Evolutionary conservation across 177 flowering plant genomes (phyloP), one percentile per base, ranked within the genome.

Genomic region (Vitis hybrid): DNA sequence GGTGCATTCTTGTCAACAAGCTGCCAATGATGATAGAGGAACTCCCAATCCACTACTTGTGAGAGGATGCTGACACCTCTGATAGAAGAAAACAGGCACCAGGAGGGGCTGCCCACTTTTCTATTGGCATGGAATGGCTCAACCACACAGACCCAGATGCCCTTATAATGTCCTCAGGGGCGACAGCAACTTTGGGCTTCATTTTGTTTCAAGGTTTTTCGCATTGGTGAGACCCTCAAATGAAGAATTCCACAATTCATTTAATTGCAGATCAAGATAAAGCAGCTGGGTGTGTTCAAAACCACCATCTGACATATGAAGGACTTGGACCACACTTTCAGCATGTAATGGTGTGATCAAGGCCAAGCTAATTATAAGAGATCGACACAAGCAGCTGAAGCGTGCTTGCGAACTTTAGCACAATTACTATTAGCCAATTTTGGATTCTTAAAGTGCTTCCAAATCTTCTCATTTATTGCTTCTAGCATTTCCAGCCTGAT

Each of bases 11-110:
- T 87, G 79, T 93, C 98, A 74, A 91, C 83, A 56, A 93, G 90
- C 78, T 85, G 73, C 99, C 99, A 96, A 71, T 93, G 97, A 78
- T 93, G 97, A 68, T 84, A 84, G 57, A 96, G 89, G 63, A 96
- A 93, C 70, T 89, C 91, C 99, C 97, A 96, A 14, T 85, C 88
- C 13, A 93, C 87, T 9, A 88, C 75, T 77, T 88, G 86, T 60
- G 92, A 77, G 73, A 96, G 85, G 75, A 84, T 79, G 80, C 75
- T 26, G 97, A 93, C 20, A 96, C 92, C 83, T 91, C 97, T 39
- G 98, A 88, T 51, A 96, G 86, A 75, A 96, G 92, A 78, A 93
- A 76, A 97, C 98, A 96, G 64, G 97, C 86, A 76, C 99, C 99
- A 56, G 87, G 80, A 65, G 97, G 99, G 56, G 99, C 99, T 60